Evolutionary conservation across 345 rosid genomes (phyloP).

Genomic region (Acer saccharum): DNA sequence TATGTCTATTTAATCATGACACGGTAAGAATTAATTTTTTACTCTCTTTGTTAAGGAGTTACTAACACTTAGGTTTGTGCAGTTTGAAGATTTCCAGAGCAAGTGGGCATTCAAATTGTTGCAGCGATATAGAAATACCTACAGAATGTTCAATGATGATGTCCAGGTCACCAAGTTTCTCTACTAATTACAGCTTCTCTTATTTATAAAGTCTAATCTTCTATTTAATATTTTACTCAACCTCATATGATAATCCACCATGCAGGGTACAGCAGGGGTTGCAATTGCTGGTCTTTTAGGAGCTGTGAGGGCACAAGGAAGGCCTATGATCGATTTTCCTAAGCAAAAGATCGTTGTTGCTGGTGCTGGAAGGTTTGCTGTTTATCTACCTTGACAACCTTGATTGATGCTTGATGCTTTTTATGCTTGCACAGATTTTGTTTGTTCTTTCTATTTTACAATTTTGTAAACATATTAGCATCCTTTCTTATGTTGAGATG

Average conservation of each 20-base stretch:
- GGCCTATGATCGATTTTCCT: constrained; percentile 96
- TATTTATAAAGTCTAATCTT: neutral
- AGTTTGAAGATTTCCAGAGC: constrained; percentile 99
- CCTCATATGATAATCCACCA: neutral
- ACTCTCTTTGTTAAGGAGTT: constrained; percentile 10
- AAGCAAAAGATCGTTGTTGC: constrained; percentile 97
- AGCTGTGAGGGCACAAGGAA: constrained; percentile 98
- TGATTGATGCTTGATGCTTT: neutral
- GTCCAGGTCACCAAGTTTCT: constrained; percentile 73
- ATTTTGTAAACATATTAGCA: neutral
- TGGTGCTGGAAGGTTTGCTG: constrained; percentile 93
- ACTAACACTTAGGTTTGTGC: constrained; percentile 27
- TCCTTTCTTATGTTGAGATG: neutral
- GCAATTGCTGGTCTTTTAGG: constrained; percentile 98
- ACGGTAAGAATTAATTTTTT: neutral
- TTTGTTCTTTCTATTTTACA: neutral
- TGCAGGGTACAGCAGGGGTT: constrained; percentile 97
- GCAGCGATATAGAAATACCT: constrained; percentile 79
- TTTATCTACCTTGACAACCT: constrained; percentile 6
- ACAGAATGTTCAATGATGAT: constrained; percentile 98
- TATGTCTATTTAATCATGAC: constrained; percentile 16
- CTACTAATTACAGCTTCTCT: constrained; percentile 17
- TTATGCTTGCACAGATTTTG: neutral
- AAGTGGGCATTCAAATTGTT: constrained; percentile 99
- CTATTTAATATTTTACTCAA: neutral